Evolutionary conservation across 2,329 filamentous ascomycete genomes (phyloP), one percentile per base, ranked within the genome.

Genomic region (Tolypocladium endophyticum): DNA sequence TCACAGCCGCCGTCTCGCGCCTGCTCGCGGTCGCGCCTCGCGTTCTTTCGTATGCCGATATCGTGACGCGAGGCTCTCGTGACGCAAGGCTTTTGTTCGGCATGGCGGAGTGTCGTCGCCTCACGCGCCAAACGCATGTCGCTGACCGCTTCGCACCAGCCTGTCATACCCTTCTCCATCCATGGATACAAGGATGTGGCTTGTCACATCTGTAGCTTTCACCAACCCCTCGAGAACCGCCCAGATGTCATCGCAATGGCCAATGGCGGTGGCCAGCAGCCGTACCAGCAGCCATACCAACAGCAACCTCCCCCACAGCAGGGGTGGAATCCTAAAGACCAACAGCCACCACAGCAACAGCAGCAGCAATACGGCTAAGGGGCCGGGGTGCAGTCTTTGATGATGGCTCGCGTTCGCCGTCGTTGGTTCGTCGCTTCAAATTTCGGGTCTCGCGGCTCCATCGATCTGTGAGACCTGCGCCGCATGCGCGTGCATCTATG

Each of bases 151-250:
- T 56, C 28, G 36, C 62, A 45, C 36, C 61, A 87, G 81, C 89
- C 89, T 56, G 72, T 92, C 54, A 79, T 92, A 33, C 89, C 89
- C 0, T 86, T 92, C 68, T 86, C 83, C 54, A 77, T 87, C 64
- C 80, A 83, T 60, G 84, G 84, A 59, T 86, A 87, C 73, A 78
- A 86, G 66, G 88, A 91, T 67, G 81, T 93, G 59, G 77, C 80
- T 61, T 93, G 89, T 76, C 81, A 85, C 68, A 85, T 92, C 71
- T 93, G 89, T 80, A 85, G 87, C 70, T 92, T 90, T 71, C 81
- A 84, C 63, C 87, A 92, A 71, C 84, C 85, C 12, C 78, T 87
- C 59, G 77, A 82, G 64, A 77, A 80, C 66, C 76, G 83, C 18
- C 80, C 75, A 16, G 83, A 86, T 61, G 81, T 85, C 56, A 76